Percentiles rank a stretch among this genome's conserved stretches.
Evolutionary conservation across 768 basidiomycete species (phyloP).

Genomic region (Tylopilus felleus): DNA sequence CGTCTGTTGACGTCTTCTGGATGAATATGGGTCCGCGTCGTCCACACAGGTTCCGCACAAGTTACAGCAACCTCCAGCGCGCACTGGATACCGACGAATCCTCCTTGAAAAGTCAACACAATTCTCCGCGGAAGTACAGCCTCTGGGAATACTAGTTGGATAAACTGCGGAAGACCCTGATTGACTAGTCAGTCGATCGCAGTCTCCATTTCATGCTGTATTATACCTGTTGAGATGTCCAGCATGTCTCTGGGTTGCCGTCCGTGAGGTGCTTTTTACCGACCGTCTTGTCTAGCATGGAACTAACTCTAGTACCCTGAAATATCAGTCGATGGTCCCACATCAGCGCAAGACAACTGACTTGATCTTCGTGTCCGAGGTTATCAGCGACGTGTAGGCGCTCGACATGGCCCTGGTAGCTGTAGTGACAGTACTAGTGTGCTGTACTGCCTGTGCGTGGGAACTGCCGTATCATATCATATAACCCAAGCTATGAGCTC

Average conservation of each 20-base stretch:
- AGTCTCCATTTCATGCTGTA: conserved; percentile 1
- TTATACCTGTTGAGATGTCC: conserved; percentile 75
- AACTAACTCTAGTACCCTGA: conserved; percentile 59
- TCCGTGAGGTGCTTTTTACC: conserved; percentile 72
- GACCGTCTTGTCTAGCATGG: conserved; percentile 69
- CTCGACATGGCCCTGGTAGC: too few species aligned
- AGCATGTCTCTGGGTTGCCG: conserved; percentile 73
- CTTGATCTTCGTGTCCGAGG: conserved; percentile 24
- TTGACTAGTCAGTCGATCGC: conserved; percentile 6
- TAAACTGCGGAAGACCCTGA: conserved; percentile 76
- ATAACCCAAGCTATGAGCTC: not conserved
- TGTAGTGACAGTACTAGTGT: not conserved
- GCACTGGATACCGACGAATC: conserved; percentile 75
- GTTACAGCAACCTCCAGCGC: conserved; percentile 39
- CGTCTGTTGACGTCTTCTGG: conserved; percentile 78
- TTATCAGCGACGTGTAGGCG: conserved; percentile 23
- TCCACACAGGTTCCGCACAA: conserved; percentile 44
- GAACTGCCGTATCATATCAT: not conserved
- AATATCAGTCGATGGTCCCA: conserved; percentile 2
- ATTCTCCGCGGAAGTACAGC: conserved; percentile 56
- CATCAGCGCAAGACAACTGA: conserved; percentile 40
- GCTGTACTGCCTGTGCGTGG: conserved; percentile 14
- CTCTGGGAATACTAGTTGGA: conserved; percentile 57
- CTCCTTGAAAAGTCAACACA: conserved; percentile 77
- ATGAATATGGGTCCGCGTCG: conserved; percentile 51